Evolutionary conservation across 192 early-diverging fungal species (phyloP).

Genomic region (Umbelopsis isabellina): DNA sequence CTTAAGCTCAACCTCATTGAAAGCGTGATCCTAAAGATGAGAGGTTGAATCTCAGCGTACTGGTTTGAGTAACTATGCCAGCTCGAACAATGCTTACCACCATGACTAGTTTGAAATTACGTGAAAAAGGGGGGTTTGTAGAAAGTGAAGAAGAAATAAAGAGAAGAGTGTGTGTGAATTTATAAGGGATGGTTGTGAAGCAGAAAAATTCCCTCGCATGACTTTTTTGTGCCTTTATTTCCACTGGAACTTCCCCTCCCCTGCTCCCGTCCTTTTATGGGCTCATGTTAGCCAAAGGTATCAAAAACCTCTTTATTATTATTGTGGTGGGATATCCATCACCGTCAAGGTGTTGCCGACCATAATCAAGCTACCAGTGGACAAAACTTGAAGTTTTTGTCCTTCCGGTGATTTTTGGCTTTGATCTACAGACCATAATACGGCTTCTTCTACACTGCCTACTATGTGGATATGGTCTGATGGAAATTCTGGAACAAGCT

Average conservation of each 20-base stretch:
- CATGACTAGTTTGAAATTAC: not conserved
- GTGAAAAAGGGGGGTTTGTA: not conserved
- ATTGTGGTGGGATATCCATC: slow-evolving; percentile 53
- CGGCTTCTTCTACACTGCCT: slow-evolving; percentile 68
- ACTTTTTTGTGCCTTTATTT: not conserved
- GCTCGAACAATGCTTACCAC: not conserved
- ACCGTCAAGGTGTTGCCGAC: slow-evolving; percentile 84
- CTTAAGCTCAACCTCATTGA: slow-evolving; percentile 31
- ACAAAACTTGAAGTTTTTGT: slow-evolving; percentile 65
- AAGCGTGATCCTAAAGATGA: slow-evolving; percentile 11
- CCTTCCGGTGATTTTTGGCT: not conserved
- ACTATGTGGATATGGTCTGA: slow-evolving; percentile 41
- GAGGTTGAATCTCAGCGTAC: slow-evolving; percentile 12
- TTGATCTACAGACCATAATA: slow-evolving; percentile 50
- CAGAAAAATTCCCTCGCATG: slow-evolving; percentile 20
- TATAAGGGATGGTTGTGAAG: not conserved
- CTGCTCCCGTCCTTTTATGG: not conserved
- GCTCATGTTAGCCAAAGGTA: no score
- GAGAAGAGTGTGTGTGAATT: slow-evolving; percentile 13
- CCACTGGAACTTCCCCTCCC: not conserved
- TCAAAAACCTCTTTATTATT: not conserved
- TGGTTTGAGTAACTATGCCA: not conserved
- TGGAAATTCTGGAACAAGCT: slow-evolving; percentile 33
- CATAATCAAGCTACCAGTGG: slow-evolving; percentile 92
- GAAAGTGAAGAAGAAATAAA: not conserved